Evolutionary conservation across 352 stramenopile genomes (phyloP).

Genomic region (Pythium rishiriense): DNA sequence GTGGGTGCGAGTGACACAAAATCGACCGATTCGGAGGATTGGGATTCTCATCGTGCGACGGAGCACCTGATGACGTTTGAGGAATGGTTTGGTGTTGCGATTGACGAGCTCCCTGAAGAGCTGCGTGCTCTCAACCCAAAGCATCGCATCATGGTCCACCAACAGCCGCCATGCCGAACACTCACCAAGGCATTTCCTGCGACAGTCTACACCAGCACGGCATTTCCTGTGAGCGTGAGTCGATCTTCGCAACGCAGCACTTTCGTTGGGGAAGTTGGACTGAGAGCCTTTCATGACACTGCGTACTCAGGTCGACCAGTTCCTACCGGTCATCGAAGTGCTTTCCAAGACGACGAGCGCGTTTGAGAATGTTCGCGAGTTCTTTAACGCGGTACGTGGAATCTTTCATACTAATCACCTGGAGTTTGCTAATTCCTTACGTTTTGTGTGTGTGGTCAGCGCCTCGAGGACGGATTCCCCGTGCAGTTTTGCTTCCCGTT

Average conservation of each 20-base stretch:
- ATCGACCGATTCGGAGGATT: constrained; percentile 19
- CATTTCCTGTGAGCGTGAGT: constrained; percentile 59
- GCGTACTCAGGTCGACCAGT: constrained; percentile 43
- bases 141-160: constrained; percentile 52
- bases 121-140: constrained; percentile 40
- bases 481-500: constrained; percentile 74
- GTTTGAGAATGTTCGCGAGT: constrained; percentile 62
- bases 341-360: constrained; percentile 64
- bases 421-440: constrained; percentile 4
- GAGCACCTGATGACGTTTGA: constrained; percentile 54
- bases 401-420: no score
- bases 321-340: constrained; percentile 67
- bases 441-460: constrained; percentile 25
- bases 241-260: not conserved
- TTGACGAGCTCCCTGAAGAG: constrained; percentile 37
- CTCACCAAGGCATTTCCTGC: constrained; percentile 58
- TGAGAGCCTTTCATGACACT: not conserved
- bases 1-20: constrained; percentile 15
- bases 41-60: constrained; percentile 34
- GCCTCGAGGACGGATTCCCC: constrained; percentile 53
- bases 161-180: constrained; percentile 44
- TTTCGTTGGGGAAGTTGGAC: not conserved
- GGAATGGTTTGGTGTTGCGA: constrained; percentile 57
- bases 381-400: constrained; percentile 61
- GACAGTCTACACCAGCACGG: constrained; percentile 56